Base-by-base conservation (phyloP, 129 eudicot species). In the Chrysanthemum lavandulifolium region DNA sequence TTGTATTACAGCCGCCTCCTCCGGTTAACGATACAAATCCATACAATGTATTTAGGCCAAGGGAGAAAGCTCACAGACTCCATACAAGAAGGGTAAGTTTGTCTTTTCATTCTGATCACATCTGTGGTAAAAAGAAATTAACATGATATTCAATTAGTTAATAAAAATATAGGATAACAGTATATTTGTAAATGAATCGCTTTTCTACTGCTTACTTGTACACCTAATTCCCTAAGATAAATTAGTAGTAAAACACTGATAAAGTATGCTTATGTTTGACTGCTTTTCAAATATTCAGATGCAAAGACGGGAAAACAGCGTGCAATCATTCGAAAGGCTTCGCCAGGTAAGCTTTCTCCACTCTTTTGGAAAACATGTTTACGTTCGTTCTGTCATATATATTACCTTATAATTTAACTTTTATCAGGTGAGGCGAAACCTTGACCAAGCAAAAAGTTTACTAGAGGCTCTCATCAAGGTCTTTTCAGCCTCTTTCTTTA, bases 261-360 rank as follows among this genome's bases (percentile, higher is more conserved):
- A 53, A 53, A 14, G 13, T 53, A 53, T 53, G 58, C 8, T 8
- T 14, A 53, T 53, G 14, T 13, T 0, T 13, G 19, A 53, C 58
- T 53, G 58, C 58, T 53, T 53, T 53, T 13, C 19, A 53, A 53
- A 76, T 13, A 10, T 27, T 72, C 80, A 93, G 96, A 93, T 89
- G 95, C 98, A 93, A 85, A 89, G 98, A 85, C 85, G 98, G 82
- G 98, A 93, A 81, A 93, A 93, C 86, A 93, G 89, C 61, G 96
- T 89, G 80, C 98, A 93, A 68, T 93, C 98, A 19, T 93, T 93
- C 81, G 98, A 93, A 81, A 93, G 89, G 92, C 96, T 92, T 85
- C 91, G 96, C 52, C 97, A 89, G 84, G 97, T 92, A 71, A 84
- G 84, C 60, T 18, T 33, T 43, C 10, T 36, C 60, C 49, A 57